phyloP scores from a whole-genome alignment of 1,284 basidiomycete genomes.

The Cystobasidium slooffiae region DNA sequence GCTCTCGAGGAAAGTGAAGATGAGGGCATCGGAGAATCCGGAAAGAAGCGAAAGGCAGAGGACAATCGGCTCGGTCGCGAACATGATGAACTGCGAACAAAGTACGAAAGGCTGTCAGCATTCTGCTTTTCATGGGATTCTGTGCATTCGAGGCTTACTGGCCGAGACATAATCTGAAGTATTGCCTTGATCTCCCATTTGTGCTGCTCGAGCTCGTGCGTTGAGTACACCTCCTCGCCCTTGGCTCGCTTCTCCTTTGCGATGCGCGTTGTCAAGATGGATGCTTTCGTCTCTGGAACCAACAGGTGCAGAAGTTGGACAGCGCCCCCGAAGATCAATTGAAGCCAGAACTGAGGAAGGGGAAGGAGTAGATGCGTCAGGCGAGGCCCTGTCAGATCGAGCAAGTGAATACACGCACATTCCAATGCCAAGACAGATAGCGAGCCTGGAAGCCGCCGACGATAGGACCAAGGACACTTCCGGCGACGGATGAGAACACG shows the following conservation, averaged over 20 bases:
- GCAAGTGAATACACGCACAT: background rate
- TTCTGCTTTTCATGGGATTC: no score
- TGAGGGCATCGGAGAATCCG: conserved; percentile 57
- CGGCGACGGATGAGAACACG: conserved; percentile 55
- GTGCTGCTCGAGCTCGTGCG: conserved; percentile 53
- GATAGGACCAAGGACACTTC: conserved; percentile 50
- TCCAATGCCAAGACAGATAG: conserved; percentile 37
- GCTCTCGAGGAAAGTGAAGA: conserved; percentile 55
- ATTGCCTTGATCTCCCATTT: conserved; percentile 57
- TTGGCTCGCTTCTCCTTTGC: conserved; percentile 56
- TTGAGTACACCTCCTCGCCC: conserved; percentile 58
- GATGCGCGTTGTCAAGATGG: conserved; percentile 57
- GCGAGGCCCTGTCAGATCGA: background rate
- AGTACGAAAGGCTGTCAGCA: no score
- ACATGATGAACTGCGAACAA: conserved; percentile 58
- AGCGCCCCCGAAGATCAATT: conserved; percentile 58
- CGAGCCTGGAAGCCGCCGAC: conserved; percentile 37
- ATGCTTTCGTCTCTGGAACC: conserved; percentile 58
- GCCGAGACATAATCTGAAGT: conserved; percentile 53
- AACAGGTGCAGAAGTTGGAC: conserved; percentile 58
- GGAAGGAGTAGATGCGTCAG: background rate
- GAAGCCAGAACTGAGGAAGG: conserved; percentile 45
- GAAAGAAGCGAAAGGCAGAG: conserved; percentile 58
- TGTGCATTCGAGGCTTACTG: no score
- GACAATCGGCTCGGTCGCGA: conserved; percentile 55